Base-by-base conservation (phyloP, 495 filamentous ascomycete species). In the Podospora appendiculata region DNA sequence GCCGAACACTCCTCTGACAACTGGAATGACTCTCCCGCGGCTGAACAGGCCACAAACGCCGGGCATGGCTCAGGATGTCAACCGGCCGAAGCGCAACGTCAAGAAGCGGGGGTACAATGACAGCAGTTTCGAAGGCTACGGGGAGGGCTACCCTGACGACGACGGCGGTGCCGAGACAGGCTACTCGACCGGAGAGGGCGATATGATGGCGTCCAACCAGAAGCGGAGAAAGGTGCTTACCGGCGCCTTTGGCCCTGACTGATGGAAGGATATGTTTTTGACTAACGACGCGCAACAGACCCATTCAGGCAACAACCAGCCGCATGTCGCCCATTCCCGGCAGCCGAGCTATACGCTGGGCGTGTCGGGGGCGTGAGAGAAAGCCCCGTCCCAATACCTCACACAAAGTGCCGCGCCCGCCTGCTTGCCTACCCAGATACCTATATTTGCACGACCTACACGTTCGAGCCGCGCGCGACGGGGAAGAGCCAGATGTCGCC, bases 61-160 rank as follows among this genome's bases (percentile, higher is more conserved):
- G 32, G 39, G 53, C 19, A 55, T 56, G 9, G 56, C 57, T 12
- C 61, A 55, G 35, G 63, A 65, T 11, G 50, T 44, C 41, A 55
- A 55, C 47, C 60, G 70, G 13, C 69, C 61, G 41, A 73, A 72
- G 60, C 69, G 75, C 34, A 70, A 56, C 57, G 56, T 67, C 48
- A 79, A 76, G 69, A 79, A 75, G 64, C 66, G 75, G 54, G 70
- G 71, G 51, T 82, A 75, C 58, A 71, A 72, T 43, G 78, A 80
- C 56, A 73, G 67, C 51, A 81, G 74, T 57, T 81, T 71, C 57
- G 78, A 81, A 53, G 78, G 78, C 41, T 81, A 81, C 57, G 76
- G 74, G 19, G 78, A 81, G 51, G 75, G 78, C 16, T 79, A 58
- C 44, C 67, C 63, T 1, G 78, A 79, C 50, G 76, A 79, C 52